Evolutionary conservation across 2,329 filamentous ascomycete genomes (phyloP).

Genomic region (Sphaerulina populicola): DNA sequence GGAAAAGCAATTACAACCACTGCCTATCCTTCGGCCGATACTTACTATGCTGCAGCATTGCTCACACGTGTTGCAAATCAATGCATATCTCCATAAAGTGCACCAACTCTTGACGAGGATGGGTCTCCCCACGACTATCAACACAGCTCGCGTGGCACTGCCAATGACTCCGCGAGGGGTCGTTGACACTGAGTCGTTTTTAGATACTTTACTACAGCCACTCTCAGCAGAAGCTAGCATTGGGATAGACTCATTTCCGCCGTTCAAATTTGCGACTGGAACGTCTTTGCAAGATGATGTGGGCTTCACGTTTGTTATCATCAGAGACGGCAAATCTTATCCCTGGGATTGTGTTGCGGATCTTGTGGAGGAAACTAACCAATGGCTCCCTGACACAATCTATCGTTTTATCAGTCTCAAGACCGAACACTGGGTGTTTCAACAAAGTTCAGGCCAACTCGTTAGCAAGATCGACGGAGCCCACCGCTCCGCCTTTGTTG

Average conservation of each 20-base stretch:
- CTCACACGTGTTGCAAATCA: conserved; percentile 2
- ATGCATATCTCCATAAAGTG: neutral
- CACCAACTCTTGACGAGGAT: neutral
- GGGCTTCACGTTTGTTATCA: neutral
- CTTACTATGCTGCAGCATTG: neutral
- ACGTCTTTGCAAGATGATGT: neutral
- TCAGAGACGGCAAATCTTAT: neutral
- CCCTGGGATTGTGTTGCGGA: neutral
- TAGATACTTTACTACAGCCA: neutral
- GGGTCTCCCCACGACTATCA: neutral
- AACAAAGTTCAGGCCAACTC: neutral
- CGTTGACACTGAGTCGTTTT: neutral
- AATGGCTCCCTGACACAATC: neutral
- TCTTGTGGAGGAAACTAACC: neutral
- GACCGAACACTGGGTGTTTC: neutral
- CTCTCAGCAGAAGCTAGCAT: conserved; percentile 2
- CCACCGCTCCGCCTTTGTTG: neutral
- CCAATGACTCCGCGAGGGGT: neutral
- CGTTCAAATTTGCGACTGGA: neutral
- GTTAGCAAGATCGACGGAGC: neutral
- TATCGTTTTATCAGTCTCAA: neutral
- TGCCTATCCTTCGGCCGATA: conserved; percentile 2
- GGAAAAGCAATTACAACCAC: conserved; percentile 31
- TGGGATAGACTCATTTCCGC: neutral
- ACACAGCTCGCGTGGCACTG: neutral